Conservation (phyloP, 1,139 yeast species). For the Waltiozyma sp. region DNA sequence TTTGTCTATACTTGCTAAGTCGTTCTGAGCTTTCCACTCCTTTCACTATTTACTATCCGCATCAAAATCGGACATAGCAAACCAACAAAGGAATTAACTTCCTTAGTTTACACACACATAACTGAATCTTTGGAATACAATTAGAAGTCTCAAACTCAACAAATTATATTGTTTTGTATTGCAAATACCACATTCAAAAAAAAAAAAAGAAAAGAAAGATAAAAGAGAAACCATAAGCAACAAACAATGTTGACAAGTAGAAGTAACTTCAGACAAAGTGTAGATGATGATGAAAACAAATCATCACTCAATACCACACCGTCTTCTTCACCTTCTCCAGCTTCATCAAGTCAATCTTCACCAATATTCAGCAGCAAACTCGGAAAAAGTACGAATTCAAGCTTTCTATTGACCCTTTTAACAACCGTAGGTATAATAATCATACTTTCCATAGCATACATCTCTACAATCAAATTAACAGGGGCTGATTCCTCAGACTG, state of each 20-base stretch:
- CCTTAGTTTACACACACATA: too few relatives aligned
- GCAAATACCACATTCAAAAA: too few relatives aligned
- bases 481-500: conserved; percentile 41
- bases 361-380: background rate
- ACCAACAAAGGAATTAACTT: too few relatives aligned
- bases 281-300: background rate
- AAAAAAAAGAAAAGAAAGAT: too few relatives aligned
- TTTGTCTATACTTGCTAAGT: too few relatives aligned
- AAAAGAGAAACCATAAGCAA: too few relatives aligned
- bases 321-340: background rate
- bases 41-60: too few relatives aligned
- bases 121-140: too few relatives aligned
- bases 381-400: background rate
- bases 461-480: conserved; percentile 1
- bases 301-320: background rate
- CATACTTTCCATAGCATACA: background rate
- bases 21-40: too few relatives aligned
- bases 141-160: too few relatives aligned
- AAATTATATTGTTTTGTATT: too few relatives aligned
- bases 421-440: background rate
- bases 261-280: background rate
- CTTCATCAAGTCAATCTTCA: background rate
- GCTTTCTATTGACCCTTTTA: background rate
- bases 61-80: too few relatives aligned
- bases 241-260: background rate